phyloP scores from a whole-genome alignment of 1,284 basidiomycete genomes.

The Ganoderma sp. region DNA sequence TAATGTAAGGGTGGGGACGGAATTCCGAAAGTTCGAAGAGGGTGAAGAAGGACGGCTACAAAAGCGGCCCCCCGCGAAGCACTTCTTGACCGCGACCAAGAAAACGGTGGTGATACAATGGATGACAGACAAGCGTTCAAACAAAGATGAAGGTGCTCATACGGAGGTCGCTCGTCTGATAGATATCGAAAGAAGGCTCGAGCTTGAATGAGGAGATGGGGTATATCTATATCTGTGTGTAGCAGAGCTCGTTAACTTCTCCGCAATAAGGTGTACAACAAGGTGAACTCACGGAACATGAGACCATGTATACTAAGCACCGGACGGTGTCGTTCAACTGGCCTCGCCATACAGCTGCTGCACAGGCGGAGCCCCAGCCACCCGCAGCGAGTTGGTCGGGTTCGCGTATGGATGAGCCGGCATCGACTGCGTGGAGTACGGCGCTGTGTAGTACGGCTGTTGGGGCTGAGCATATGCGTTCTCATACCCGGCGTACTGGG shows the following conservation, averaged over 20 bases:
- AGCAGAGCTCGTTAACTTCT: neutral
- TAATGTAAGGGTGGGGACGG: neutral
- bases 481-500: constrained; percentile 34
- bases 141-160: constrained; percentile 9
- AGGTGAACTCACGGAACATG: constrained; percentile 17
- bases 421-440: constrained; percentile 16
- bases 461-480: constrained; percentile 26
- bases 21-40: neutral
- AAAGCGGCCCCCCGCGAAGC: neutral
- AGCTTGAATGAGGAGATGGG: neutral
- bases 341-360: constrained; percentile 26
- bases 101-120: constrained; percentile 12
- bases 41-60: neutral
- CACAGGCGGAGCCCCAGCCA: constrained; percentile 32
- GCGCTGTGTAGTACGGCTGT: constrained; percentile 22
- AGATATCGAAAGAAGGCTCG: constrained; percentile 20
- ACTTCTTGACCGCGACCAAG: constrained; percentile 3
- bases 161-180: constrained; percentile 25
- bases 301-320: constrained; percentile 1
- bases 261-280: neutral
- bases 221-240: constrained; percentile 25
- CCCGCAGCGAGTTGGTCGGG: constrained; percentile 35
- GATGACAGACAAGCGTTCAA: constrained; percentile 21
- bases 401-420: constrained; percentile 40
- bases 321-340: constrained; percentile 17